Base-by-base conservation (phyloP, 345 rosid genomes). In the Hirschfeldia incana region DNA sequence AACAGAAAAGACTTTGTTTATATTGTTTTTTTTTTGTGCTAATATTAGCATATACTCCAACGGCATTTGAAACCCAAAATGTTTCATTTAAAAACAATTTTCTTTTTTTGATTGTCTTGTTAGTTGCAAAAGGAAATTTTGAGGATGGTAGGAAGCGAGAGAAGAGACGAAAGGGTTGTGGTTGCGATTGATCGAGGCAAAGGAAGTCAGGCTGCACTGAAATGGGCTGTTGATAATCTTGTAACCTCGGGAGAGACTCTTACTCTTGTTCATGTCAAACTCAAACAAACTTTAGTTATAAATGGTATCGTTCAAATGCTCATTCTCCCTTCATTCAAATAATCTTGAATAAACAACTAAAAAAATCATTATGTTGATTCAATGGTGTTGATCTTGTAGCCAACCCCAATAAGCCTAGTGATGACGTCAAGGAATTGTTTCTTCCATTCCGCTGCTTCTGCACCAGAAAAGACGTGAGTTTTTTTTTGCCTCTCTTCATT, bases 391-490 rank as follows among this genome's bases (percentile, higher is more conserved):
- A 33, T 78, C 49, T 5, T 71, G 81, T 58, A 55, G 39, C 60
- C 17, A 11, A 17, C 28, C 57, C 65, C 12, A 70, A 65, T 64
- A 64, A 70, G 59, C 53, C 8, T 53, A 74, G 33, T 12, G 66
- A 70, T 70, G 76, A 77, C 3, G 83, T 88, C 66, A 86, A 72
- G 58, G 92, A 88, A 21, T n/a, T 94, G 4, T 86, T 94, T 74
- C 96, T 90, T 44, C 94, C 98, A 10, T 94, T 89, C 76, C 96
- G 96, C 15, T 90, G 94, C 85, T 92, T 92, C 61, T 94, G 98
- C 86, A 78, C 85, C 5, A 75, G 94, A 34, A 92, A 89, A 67
- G 92, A 89, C 27, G 98, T 92, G 64, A 72, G 84, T 80, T 65
- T 5, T 17, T 68, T 3, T 5, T 53, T 6, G 2, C 8, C 6